Conservation (phyloP, 2,329 filamentous ascomycete genomes). For the Penicillium sp. region DNA sequence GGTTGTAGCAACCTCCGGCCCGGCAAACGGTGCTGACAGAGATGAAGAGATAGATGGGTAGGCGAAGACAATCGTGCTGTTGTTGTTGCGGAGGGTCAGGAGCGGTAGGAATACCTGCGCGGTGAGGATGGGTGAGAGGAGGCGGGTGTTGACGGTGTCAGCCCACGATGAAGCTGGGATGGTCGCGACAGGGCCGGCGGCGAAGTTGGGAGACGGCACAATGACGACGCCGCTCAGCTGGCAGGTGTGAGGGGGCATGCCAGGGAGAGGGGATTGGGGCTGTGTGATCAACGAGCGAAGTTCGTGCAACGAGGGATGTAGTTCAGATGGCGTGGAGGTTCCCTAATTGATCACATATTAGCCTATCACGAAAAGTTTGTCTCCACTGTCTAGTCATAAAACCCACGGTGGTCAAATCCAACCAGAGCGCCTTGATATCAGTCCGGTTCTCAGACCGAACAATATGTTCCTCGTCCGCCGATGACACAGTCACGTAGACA, state of each 20-base stretch:
- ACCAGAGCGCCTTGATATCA: slow-evolving; percentile 79
- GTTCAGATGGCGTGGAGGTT: slow-evolving; percentile 61
- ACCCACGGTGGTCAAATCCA: slow-evolving; percentile 70
- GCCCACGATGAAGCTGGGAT: slow-evolving; percentile 83
- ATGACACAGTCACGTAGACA: slow-evolving; percentile 86
- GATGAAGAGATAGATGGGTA: slow-evolving; percentile 53
- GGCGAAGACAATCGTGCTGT: slow-evolving; percentile 49
- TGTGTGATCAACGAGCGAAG: slow-evolving; percentile 73
- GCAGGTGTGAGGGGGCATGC: slow-evolving; percentile 75
- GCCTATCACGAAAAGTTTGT: neutral
- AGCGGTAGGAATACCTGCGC: slow-evolving; percentile 88
- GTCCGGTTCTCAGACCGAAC: slow-evolving; percentile 76
- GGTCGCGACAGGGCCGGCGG: slow-evolving; percentile 81
- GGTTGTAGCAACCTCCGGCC: slow-evolving; percentile 83
- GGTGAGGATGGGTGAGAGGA: slow-evolving; percentile 85
- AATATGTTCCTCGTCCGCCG: slow-evolving; percentile 79
- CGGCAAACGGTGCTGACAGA: slow-evolving; percentile 52
- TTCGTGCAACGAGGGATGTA: slow-evolving; percentile 70
- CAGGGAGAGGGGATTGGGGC: slow-evolving; percentile 75
- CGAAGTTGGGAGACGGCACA: slow-evolving; percentile 77
- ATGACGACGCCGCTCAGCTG: slow-evolving; percentile 79
- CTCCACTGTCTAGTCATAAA: neutral
- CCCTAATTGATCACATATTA: slow-evolving; percentile 46
- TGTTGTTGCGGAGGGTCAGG: slow-evolving; percentile 64
- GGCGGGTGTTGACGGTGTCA: slow-evolving; percentile 88